phyloP scores from a whole-genome alignment of 495 filamentous ascomycete species.

The Hypoxylon perforatum region DNA sequence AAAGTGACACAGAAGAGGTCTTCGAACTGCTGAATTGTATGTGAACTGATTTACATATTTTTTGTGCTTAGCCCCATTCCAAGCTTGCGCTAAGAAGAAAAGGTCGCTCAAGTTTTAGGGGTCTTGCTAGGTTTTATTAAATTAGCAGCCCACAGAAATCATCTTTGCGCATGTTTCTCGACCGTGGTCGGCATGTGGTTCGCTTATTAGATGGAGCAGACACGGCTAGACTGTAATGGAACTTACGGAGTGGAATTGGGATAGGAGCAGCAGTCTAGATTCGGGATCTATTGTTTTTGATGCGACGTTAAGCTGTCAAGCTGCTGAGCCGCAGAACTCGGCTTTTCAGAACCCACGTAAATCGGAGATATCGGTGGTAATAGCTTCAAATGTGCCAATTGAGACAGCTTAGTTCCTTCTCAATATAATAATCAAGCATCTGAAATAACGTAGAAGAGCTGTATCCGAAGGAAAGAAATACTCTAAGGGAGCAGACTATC shows the following conservation, averaged over 20 bases:
- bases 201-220: conserved; percentile 20
- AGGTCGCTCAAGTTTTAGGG: conserved; percentile 27
- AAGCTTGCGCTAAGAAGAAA: not conserved
- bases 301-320: conserved; percentile 23
- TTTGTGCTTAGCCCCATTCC: too few relatives aligned
- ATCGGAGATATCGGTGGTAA: conserved; percentile 29
- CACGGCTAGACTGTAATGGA: conserved; percentile 19
- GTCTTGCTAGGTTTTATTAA: not conserved
- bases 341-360: not conserved
- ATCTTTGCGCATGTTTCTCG: conserved; percentile 26
- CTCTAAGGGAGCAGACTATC: too few relatives aligned
- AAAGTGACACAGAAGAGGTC: too few relatives aligned
- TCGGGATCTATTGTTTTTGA: conserved; percentile 1
- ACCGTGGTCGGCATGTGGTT: conserved; percentile 22
- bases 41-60: too few relatives aligned
- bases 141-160: conserved; percentile 27
- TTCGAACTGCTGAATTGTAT: too few relatives aligned
- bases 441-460: too few relatives aligned
- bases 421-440: not conserved
- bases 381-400: not conserved
- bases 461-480: too few relatives aligned
- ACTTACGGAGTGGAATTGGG: conserved; percentile 3
- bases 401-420: too few relatives aligned
- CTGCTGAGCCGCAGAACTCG: conserved; percentile 31
- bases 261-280: conserved; percentile 15